Percentiles rank a stretch among this genome's conserved stretches.
Conservation (phyloP, 192 early-diverging fungal species). For the Coemansia furcata region DNA sequence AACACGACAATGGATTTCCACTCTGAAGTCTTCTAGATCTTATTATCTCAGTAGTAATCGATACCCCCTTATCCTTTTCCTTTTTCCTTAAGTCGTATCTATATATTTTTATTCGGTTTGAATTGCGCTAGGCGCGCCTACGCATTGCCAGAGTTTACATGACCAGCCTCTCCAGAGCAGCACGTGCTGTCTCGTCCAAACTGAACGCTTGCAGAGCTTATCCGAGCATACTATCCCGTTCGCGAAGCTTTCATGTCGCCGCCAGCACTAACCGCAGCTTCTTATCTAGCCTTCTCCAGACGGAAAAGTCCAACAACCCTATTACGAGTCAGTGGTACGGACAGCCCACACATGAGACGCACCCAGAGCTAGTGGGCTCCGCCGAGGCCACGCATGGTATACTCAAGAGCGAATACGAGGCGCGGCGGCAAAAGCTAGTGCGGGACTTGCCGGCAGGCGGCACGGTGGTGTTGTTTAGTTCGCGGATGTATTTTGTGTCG, state of each 20-base stretch:
- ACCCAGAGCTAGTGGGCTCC: constrained; percentile 76
- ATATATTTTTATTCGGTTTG: not conserved
- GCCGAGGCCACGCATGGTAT: constrained; percentile 84
- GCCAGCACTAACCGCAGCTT: constrained; percentile 10
- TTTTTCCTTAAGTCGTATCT: not conserved
- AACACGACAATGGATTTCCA: constrained; percentile 27
- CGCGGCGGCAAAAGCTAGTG: constrained; percentile 67
- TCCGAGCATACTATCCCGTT: not conserved
- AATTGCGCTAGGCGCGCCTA: not conserved
- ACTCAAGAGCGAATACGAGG: constrained; percentile 68
- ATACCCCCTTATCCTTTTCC: not conserved
- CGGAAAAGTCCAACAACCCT: constrained; percentile 38
- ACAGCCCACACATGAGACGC: constrained; percentile 79
- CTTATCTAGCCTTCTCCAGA: constrained; percentile 36
- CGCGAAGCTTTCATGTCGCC: constrained; percentile 3
- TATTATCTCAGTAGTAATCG: not conserved
- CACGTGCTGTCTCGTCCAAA: not conserved
- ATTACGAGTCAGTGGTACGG: constrained; percentile 57
- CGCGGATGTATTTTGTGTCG: constrained; percentile 79
- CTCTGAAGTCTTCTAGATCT: constrained; percentile 20
- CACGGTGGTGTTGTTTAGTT: constrained; percentile 68
- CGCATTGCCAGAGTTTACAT: not conserved
- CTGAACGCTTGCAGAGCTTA: not conserved
- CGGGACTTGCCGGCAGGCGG: constrained; percentile 62
- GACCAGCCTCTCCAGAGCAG: not conserved